Evolutionary conservation across 2,329 filamentous ascomycete genomes (phyloP), one percentile per base, ranked within the genome.

Genomic region (Aspergillus sp.): DNA sequence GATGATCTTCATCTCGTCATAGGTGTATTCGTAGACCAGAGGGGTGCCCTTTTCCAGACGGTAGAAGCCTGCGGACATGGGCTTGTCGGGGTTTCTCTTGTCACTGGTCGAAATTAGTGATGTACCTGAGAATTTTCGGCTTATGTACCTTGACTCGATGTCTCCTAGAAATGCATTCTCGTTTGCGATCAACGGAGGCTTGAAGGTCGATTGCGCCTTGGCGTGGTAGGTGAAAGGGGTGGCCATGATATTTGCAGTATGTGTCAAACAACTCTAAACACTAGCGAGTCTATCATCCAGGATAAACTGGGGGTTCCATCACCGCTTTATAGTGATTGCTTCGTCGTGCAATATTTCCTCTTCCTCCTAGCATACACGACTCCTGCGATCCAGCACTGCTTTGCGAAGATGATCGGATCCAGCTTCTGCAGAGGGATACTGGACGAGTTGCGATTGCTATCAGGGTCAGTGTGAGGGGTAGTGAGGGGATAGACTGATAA

Each of bases 1-100:
- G 57, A 89, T 85, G 65, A 88, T 86, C 75, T 88, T 88, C 82
- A 87, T 86, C 75, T 88, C 86, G 63, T 88, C 81, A 70, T 88
- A 88, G 38, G 77, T 83, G 71, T 88, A 88, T 30, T 79, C 82
- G 73, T 88, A 88, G 8, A 84, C 82, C 16, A 89, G 77, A 1
- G 84, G 82, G 3, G 83, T 83, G 60, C 85, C 85, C 59, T 86
- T 85, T 62, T 87, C 83, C 10, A 88, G 76, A 11, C 85, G 79
- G 74, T 87, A 88, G 65, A 89, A 81, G 19, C 86, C 86, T 7
- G 76, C 75, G 0, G 81, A 82, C 54, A 88, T 80, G 53, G 85
- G 85, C 61, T 80, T 82, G 10, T 81, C 78, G 13, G 80, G 68
- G 66, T 82, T 78, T 51, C 76, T 73, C 45, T 80, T 75, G 50